Evolutionary conservation across 257 asterid species (phyloP).

Genomic region (Solanum pennellii): DNA sequence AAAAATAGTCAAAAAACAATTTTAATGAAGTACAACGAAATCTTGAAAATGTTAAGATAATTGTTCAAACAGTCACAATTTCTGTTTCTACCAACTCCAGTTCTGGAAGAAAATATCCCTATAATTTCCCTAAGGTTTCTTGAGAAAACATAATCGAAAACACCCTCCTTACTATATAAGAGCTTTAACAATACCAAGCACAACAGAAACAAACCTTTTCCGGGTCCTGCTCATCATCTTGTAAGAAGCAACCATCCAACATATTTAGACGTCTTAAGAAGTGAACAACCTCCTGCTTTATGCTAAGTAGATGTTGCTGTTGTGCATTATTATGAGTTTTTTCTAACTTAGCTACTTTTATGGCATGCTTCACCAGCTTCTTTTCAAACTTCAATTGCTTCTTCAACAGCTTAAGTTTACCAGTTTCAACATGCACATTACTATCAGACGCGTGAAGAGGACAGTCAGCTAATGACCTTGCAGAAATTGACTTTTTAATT

Average conservation of each 20-base stretch:
- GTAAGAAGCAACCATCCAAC: slow-evolving; percentile 31
- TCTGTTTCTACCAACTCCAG: background rate
- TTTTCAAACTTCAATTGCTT: slow-evolving; percentile 65
- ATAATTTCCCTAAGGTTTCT: background rate
- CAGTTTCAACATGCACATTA: slow-evolving; percentile 24
- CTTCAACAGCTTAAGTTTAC: slow-evolving; percentile 35
- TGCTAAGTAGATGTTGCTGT: slow-evolving; percentile 34
- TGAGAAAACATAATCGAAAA: background rate
- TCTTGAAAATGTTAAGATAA: background rate
- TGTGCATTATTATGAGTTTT: slow-evolving; percentile 49
- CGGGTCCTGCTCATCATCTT: slow-evolving; percentile 23
- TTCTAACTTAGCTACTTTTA: slow-evolving; percentile 49
- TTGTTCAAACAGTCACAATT: background rate
- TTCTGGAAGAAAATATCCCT: background rate
- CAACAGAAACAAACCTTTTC: slow-evolving; percentile 60
- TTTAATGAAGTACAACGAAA: background rate
- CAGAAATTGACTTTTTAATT: slow-evolving; percentile 33
- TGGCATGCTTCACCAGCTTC: slow-evolving; percentile 58
- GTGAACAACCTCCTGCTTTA: slow-evolving; percentile 43
- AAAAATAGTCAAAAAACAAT: background rate
- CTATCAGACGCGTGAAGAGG: slow-evolving; percentile 14
- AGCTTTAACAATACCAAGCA: background rate
- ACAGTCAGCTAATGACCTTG: slow-evolving; percentile 12
- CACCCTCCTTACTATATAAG: background rate
- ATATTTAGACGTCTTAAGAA: slow-evolving; percentile 41